Conservation (phyloP, 441 rosid genomes). For the Daphne laureola region DNA sequence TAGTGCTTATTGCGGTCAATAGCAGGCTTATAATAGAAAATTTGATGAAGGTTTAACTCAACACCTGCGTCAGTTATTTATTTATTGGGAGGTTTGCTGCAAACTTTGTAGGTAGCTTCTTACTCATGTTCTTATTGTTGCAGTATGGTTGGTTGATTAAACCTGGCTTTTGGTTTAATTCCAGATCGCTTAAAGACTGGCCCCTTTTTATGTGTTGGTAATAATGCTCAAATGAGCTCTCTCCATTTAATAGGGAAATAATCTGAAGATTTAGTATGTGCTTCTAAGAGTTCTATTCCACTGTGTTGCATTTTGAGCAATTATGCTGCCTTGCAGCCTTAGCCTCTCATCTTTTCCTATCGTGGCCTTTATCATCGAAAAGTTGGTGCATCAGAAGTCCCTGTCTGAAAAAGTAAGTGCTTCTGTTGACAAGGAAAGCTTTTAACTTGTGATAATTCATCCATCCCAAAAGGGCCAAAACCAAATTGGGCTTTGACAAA, state of each 20-base stretch:
- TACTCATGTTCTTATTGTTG: slow-evolving; percentile 15
- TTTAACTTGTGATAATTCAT: too few species aligned
- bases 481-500: too few species aligned
- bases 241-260: neutral
- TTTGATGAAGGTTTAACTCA: slow-evolving; percentile 68
- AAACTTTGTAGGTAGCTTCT: neutral
- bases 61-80: neutral
- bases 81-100: neutral
- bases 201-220: slow-evolving; percentile 99
- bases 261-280: neutral
- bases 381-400: slow-evolving; percentile 51
- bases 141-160: slow-evolving; percentile 97
- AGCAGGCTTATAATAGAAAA: slow-evolving; percentile 96
- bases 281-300: too few species aligned
- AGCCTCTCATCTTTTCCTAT: slow-evolving; percentile 69
- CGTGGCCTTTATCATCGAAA: slow-evolving; percentile 72
- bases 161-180: slow-evolving; percentile 93
- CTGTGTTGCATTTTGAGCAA: neutral
- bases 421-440: neutral
- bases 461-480: too few species aligned
- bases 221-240: slow-evolving; percentile 2
- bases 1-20: slow-evolving; percentile 94
- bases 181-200: slow-evolving; percentile 88
- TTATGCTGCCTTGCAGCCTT: slow-evolving; percentile 47
- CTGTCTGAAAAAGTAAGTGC: slow-evolving; percentile 64